phyloP scores from a whole-genome alignment of 1,139 yeast genomes.

The Kurtzmaniella quercitrusa region DNA sequence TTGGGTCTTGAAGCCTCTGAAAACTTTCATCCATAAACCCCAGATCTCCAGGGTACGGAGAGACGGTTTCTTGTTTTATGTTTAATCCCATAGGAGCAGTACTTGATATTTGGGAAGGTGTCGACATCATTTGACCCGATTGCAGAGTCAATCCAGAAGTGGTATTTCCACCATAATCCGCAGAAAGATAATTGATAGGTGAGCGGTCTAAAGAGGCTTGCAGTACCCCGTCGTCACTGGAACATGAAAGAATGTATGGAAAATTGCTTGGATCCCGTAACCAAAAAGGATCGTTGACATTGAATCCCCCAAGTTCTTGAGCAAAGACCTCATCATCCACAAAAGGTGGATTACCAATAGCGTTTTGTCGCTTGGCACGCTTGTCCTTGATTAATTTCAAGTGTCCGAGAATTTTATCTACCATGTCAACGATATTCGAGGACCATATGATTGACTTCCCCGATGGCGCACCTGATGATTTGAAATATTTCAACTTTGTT shows the following conservation, averaged over 20 bases:
- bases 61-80: not conserved
- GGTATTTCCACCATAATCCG: not conserved
- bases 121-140: not conserved
- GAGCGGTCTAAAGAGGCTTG: not conserved
- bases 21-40: not conserved
- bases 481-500: slow-evolving; percentile 15
- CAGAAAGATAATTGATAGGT: not conserved
- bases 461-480: slow-evolving; percentile 24
- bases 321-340: slow-evolving; percentile 10
- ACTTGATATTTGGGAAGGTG: not conserved
- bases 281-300: slow-evolving; percentile 43
- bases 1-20: not conserved
- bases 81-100: not conserved
- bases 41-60: not conserved
- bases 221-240: slow-evolving; percentile 23
- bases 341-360: slow-evolving; percentile 1
- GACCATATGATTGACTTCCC: slow-evolving; percentile 31
- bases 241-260: slow-evolving; percentile 36
- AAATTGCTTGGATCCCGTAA: slow-evolving; percentile 38
- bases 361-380: slow-evolving; percentile 11
- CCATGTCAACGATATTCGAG: slow-evolving; percentile 29
- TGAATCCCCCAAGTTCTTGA: slow-evolving; percentile 23
- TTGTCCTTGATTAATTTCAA: slow-evolving; percentile 25
- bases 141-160: not conserved
- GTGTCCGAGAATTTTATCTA: slow-evolving; percentile 29